Conservation (phyloP, 257 asterid genomes). For the Gentiana dahurica region DNA sequence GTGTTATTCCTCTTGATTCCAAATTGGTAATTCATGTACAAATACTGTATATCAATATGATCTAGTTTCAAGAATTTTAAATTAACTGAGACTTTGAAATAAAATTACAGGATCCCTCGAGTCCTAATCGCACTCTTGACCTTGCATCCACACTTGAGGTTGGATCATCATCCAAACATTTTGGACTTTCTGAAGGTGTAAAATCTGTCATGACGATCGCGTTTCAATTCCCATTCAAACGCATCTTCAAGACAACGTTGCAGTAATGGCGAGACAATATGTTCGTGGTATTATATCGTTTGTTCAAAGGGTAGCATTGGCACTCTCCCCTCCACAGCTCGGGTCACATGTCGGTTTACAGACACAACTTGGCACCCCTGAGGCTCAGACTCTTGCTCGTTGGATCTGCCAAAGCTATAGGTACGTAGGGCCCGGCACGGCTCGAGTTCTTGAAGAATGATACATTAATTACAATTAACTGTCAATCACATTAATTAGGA, state of each 20-base stretch:
- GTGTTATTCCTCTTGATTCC: conserved; percentile 80
- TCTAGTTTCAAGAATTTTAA: not conserved
- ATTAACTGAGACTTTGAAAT: not conserved
- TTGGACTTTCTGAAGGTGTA: conserved; percentile 27
- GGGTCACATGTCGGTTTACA: conserved; percentile 40
- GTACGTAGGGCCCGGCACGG: conserved; percentile 19
- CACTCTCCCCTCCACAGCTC: conserved; percentile 69
- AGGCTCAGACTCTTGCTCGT: conserved; percentile 70
- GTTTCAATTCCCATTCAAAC: conserved; percentile 79
- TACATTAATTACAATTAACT: too few species aligned
- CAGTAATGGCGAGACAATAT: conserved; percentile 92
- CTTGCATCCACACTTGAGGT: conserved; percentile 91
- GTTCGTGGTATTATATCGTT: conserved; percentile 83
- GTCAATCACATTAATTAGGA: too few species aligned
- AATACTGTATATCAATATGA: not conserved
- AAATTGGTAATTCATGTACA: conserved; percentile 34
- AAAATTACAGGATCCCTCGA: conserved; percentile 46
- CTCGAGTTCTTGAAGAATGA: too few species aligned
- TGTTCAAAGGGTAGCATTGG: conserved; percentile 91
- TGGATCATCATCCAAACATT: conserved; percentile 40
- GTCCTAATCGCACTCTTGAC: conserved; percentile 86
- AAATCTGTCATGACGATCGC: conserved; percentile 97
- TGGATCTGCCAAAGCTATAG: conserved; percentile 97
- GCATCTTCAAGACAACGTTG: conserved; percentile 75
- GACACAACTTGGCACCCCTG: conserved; percentile 75